Conservation (phyloP, 768 basidiomycete genomes). For the Termitomyces bulborhizus region DNA sequence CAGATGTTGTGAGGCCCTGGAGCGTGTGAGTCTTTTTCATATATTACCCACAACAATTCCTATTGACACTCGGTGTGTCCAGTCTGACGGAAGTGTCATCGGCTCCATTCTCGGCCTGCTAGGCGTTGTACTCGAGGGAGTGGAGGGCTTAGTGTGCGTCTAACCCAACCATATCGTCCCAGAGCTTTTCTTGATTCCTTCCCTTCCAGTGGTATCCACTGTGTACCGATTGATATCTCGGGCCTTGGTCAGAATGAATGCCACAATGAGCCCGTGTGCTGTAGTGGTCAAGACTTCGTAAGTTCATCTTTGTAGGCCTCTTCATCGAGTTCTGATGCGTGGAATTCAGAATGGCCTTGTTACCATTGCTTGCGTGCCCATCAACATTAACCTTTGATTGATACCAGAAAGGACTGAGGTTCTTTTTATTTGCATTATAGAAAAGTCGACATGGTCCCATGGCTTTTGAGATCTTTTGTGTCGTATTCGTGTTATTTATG, state of each 20-base stretch:
- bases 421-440: no score
- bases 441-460: background rate
- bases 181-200: background rate
- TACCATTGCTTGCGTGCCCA: conserved; percentile 31
- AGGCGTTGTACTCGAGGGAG: conserved; percentile 19
- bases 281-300: conserved; percentile 25
- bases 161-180: background rate
- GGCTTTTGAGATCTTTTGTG: background rate
- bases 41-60: background rate
- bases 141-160: conserved; percentile 22
- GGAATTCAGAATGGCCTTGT: conserved; percentile 25
- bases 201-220: conserved; percentile 20
- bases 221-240: conserved; percentile 22
- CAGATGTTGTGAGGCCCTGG: conserved; percentile 21
- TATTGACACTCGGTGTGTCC: background rate
- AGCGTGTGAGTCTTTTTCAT: conserved; percentile 12
- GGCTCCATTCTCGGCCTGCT: conserved; percentile 19
- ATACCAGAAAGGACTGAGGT: background rate
- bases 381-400: conserved; percentile 19
- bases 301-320: background rate
- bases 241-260: conserved; percentile 23
- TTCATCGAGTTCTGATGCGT: background rate
- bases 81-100: conserved; percentile 19
- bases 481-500: no score
- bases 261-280: conserved; percentile 31